phyloP scores from a whole-genome alignment of 306 rosid species.

The Adenanthera pavonina region DNA sequence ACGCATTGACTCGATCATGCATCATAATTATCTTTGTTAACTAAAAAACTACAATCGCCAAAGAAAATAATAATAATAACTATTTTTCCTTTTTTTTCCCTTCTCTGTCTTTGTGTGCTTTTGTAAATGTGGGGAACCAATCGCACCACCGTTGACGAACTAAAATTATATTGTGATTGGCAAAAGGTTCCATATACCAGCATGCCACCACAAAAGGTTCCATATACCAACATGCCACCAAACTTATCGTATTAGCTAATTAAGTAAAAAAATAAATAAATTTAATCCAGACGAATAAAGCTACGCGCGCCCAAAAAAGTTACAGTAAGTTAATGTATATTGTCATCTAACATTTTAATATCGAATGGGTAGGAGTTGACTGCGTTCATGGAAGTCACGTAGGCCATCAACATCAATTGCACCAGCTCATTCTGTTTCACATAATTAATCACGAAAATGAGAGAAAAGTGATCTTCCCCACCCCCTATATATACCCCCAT shows the following conservation, averaged over 20 bases:
- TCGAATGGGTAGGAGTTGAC: constrained; percentile 15
- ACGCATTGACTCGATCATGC: background rate
- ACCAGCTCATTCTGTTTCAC: background rate
- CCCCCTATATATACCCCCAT: constrained; percentile 30
- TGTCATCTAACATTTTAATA: background rate
- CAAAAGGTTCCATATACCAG: background rate
- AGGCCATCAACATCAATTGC: constrained; percentile 12
- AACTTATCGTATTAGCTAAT: background rate
- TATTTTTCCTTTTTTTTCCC: background rate
- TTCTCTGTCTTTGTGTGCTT: background rate
- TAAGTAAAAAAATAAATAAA: constrained; percentile 1
- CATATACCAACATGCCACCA: constrained; percentile 7
- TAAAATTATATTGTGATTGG: background rate
- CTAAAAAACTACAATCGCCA: too few relatives aligned
- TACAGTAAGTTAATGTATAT: background rate
- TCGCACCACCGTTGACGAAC: constrained; percentile 33
- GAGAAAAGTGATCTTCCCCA: background rate
- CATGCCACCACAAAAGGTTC: constrained; percentile 11
- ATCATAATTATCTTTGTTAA: background rate
- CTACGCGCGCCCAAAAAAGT: background rate
- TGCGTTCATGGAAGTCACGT: constrained; percentile 29
- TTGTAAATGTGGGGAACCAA: constrained; percentile 26
- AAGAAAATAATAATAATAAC: background rate
- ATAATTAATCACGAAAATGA: background rate
- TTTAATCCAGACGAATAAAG: constrained; percentile 7